Conservation (phyloP, 345 rosid genomes). For the Carallia pectinifolia region DNA sequence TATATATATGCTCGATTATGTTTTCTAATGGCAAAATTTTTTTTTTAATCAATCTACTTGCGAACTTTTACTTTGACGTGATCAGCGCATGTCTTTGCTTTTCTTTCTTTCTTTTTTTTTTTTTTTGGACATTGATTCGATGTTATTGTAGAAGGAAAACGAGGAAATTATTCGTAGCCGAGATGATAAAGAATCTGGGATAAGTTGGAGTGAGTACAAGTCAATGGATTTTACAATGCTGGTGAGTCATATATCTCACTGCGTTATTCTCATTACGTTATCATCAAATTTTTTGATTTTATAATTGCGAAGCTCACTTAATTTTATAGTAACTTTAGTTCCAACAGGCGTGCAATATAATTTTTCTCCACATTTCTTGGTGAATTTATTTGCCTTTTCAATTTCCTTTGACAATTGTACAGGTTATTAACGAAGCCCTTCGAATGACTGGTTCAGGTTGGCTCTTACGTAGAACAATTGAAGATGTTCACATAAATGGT, state of each 20-base stretch:
- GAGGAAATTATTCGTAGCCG: slow-evolving; percentile 22
- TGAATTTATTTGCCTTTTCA: too few relatives aligned
- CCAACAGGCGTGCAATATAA: too few relatives aligned
- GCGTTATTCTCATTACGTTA: too few relatives aligned
- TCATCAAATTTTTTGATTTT: too few relatives aligned
- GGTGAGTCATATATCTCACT: background rate
- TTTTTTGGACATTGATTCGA: background rate
- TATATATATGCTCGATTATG: background rate
- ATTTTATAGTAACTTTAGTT: too few relatives aligned
- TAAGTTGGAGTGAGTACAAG: slow-evolving; percentile 31
- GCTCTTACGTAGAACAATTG: slow-evolving; percentile 24
- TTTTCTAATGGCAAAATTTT: background rate
- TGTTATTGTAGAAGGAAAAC: slow-evolving; percentile 17
- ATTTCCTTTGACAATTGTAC: background rate
- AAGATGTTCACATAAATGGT: slow-evolving; percentile 22
- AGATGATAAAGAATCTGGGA: background rate
- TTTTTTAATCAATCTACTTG: background rate
- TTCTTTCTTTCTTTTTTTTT: background rate
- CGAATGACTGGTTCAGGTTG: slow-evolving; percentile 25
- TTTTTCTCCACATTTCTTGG: too few relatives aligned
- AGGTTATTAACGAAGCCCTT: slow-evolving; percentile 32
- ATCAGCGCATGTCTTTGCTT: background rate
- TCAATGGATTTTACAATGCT: slow-evolving; percentile 26
- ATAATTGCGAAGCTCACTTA: too few relatives aligned
- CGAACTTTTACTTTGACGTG: too few relatives aligned